Evolutionary conservation across 2,329 filamentous ascomycete species (phyloP).

Genomic region (Aureobasidium melanogenum): DNA sequence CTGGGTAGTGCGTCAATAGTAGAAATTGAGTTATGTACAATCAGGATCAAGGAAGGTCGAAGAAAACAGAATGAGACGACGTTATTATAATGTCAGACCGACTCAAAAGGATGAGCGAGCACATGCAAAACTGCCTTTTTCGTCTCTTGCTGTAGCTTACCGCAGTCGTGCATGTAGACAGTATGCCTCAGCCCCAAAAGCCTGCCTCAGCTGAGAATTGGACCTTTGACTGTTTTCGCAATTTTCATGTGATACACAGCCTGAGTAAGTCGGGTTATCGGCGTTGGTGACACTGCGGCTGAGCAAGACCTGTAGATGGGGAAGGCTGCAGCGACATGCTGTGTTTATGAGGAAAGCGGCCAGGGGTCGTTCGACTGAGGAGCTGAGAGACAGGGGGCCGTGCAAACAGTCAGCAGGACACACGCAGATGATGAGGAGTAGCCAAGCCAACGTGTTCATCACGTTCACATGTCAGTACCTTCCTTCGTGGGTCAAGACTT

Average conservation of each 20-base stretch:
- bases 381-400: neutral
- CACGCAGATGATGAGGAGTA: neutral
- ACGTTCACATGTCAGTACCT: neutral
- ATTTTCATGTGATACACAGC: constrained; percentile 1
- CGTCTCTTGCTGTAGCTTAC: constrained; percentile 1
- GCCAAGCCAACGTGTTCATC: neutral
- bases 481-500: too few species aligned
- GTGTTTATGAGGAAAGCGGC: neutral
- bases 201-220: neutral
- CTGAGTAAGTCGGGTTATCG: neutral
- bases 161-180: constrained; percentile 5
- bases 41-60: neutral
- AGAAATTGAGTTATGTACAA: neutral
- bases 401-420: constrained; percentile 3
- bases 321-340: neutral
- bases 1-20: neutral
- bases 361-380: neutral
- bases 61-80: neutral
- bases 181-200: neutral
- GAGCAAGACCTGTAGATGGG: neutral
- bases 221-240: neutral
- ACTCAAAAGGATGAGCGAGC: neutral
- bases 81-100: neutral
- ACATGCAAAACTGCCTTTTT: neutral
- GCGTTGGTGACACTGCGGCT: neutral